Evolutionary conservation across 2,329 filamentous ascomycete species (phyloP).

Genomic region (Aspergillus ruber): DNA sequence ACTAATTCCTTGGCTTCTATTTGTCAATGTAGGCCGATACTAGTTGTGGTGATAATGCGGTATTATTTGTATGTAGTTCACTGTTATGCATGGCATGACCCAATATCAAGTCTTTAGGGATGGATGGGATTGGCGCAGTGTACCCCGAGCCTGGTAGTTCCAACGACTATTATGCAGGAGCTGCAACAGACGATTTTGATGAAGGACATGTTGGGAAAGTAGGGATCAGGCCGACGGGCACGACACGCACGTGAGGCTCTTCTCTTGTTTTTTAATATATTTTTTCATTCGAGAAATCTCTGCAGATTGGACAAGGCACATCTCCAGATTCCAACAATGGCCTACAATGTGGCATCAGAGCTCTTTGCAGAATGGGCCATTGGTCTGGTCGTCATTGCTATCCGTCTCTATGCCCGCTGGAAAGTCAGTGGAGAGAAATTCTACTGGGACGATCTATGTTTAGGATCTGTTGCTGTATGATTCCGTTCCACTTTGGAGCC

Average conservation of each 20-base stretch:
- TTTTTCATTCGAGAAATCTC: not conserved
- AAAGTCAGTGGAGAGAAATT: conserved; percentile 7
- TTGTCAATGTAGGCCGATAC: not conserved
- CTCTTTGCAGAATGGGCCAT: conserved; percentile 14
- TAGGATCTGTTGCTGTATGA: conserved; percentile 8
- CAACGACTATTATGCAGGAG: too few relatives aligned
- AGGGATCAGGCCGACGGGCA: too few relatives aligned
- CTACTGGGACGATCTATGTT: conserved; percentile 12
- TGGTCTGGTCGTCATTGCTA: conserved; percentile 8
- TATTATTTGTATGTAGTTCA: not conserved
- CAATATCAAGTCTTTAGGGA: too few relatives aligned
- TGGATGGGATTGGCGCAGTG: too few relatives aligned
- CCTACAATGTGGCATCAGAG: conserved; percentile 13
- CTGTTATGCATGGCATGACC: not conserved
- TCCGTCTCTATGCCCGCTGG: conserved; percentile 15
- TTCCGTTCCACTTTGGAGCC: not conserved
- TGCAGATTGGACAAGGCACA: not conserved
- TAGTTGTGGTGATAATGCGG: not conserved
- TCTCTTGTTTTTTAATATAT: not conserved
- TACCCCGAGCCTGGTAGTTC: too few relatives aligned
- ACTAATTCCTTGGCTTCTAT: not conserved
- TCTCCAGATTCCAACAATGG: conserved; percentile 2
- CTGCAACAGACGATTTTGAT: too few relatives aligned
- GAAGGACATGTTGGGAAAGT: too few relatives aligned
- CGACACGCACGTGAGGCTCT: not conserved